A percentile compares a stretch with the other conserved stretches of the same genome.
These are phyloP conservation scores for Penicillium ochrochloron DNA, from an alignment of 495 filamentous ascomycete species.

Conservation along the genomic window DNA sequence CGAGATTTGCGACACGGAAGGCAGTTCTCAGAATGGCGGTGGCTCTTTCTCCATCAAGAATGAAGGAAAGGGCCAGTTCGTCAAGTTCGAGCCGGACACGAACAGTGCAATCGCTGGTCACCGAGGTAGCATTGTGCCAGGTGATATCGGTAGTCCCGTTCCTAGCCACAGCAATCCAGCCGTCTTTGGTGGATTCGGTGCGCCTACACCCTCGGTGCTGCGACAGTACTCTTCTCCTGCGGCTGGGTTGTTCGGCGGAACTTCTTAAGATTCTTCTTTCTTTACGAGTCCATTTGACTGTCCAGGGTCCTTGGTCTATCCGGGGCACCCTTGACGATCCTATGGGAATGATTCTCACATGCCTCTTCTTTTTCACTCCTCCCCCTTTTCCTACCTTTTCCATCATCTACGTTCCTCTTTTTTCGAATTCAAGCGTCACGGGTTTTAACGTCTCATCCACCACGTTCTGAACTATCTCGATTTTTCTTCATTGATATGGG, in stretches of 20 bases:
- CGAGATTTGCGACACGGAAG: conserved; percentile 91
- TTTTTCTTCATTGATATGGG: conserved; percentile 26
- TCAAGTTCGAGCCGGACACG: conserved; percentile 65
- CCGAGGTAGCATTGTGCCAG: conserved; percentile 49
- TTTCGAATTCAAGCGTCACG: conserved; percentile 37
- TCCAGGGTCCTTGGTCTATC: background rate
- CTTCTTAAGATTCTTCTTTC: conserved; percentile 20
- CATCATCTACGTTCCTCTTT: conserved; percentile 13
- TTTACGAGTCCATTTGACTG: conserved; percentile 5
- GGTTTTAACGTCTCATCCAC: conserved; percentile 37
- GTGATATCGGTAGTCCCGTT: conserved; percentile 58
- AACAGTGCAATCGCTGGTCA: conserved; percentile 46
- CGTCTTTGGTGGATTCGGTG: conserved; percentile 45
- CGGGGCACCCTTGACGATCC: conserved; percentile 2
- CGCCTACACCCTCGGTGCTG: conserved; percentile 39
- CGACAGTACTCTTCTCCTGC: conserved; percentile 48
- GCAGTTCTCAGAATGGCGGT: conserved; percentile 84
- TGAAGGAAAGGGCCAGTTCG: conserved; percentile 54
- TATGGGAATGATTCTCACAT: conserved; percentile 29
- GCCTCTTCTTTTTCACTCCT: conserved; percentile 9
- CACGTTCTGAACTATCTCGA: conserved; percentile 22
- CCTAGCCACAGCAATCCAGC: conserved; percentile 47
- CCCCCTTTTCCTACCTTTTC: background rate
- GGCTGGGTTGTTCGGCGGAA: conserved; percentile 41
- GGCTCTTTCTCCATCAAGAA: conserved; percentile 73